Conservation (phyloP, 2,329 filamentous ascomycete species). For the Fusarium mundagurra region DNA sequence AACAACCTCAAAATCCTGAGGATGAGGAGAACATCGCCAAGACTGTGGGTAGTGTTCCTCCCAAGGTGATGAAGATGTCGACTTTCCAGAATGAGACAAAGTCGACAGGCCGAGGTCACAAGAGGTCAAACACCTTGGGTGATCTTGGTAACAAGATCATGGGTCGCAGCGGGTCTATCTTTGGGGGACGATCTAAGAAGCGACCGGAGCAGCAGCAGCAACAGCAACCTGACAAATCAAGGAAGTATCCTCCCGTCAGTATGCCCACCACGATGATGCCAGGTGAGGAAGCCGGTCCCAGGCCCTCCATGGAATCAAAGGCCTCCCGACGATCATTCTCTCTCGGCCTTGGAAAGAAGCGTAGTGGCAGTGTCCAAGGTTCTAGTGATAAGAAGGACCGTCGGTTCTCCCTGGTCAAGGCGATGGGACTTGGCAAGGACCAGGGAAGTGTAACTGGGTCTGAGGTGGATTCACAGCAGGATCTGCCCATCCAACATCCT, state of each 20-base stretch:
- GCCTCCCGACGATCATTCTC: slow-evolving; percentile 75
- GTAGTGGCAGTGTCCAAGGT: slow-evolving; percentile 71
- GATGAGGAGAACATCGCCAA: slow-evolving; percentile 75
- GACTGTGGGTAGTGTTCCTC: slow-evolving; percentile 67
- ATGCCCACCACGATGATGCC: slow-evolving; percentile 79
- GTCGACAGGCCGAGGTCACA: slow-evolving; percentile 66
- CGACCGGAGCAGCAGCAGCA: slow-evolving; percentile 55
- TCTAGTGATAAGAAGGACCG: slow-evolving; percentile 67
- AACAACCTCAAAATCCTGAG: slow-evolving; percentile 71
- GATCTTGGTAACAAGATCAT: slow-evolving; percentile 86
- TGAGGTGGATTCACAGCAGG: slow-evolving; percentile 61
- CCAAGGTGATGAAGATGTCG: slow-evolving; percentile 67
- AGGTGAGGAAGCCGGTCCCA: slow-evolving; percentile 59
- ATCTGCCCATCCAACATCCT: slow-evolving; percentile 61
- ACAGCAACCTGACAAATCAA: slow-evolving; percentile 67
- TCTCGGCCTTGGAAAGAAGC: slow-evolving; percentile 74
- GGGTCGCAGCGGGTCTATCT: slow-evolving; percentile 83
- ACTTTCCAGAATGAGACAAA: slow-evolving; percentile 66
- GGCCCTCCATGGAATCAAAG: slow-evolving; percentile 76
- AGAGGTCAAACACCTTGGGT: slow-evolving; percentile 79
- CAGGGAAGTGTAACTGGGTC: slow-evolving; percentile 57
- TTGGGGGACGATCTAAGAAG: slow-evolving; percentile 70
- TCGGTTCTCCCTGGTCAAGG: slow-evolving; percentile 77
- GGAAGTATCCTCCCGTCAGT: slow-evolving; percentile 88
- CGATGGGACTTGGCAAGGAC: slow-evolving; percentile 69